phyloP scores from a whole-genome alignment of 1,139 yeast genomes.

The Arxiozyma slooffiae region DNA sequence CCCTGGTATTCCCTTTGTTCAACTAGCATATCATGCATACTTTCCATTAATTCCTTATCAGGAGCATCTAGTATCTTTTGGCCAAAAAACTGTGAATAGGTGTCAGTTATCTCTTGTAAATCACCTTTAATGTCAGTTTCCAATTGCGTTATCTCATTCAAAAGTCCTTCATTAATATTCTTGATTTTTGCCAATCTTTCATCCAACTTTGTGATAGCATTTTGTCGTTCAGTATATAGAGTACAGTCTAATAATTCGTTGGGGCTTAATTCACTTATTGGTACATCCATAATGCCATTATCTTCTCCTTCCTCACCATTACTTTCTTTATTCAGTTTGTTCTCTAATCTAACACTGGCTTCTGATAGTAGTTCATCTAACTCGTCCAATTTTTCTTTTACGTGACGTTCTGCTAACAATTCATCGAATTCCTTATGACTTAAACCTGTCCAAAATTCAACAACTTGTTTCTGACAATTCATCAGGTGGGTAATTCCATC shows the following conservation, averaged over 20 bases:
- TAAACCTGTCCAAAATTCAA: slow-evolving; percentile 49
- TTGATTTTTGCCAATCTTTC: slow-evolving; percentile 24
- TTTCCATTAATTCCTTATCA: slow-evolving; percentile 22
- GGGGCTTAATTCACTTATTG: slow-evolving; percentile 31
- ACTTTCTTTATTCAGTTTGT: slow-evolving; percentile 32
- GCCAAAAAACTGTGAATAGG: slow-evolving; percentile 22
- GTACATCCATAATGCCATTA: slow-evolving; percentile 6
- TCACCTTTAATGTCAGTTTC: slow-evolving; percentile 20
- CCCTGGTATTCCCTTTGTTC: slow-evolving; percentile 16
- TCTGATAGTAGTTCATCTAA: slow-evolving; percentile 54
- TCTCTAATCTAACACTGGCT: slow-evolving; percentile 36
- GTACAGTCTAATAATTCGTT: slow-evolving; percentile 31
- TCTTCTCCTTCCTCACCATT: slow-evolving; percentile 7
- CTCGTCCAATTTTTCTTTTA: slow-evolving; percentile 48
- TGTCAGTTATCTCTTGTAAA: slow-evolving; percentile 17
- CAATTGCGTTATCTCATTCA: slow-evolving; percentile 18
- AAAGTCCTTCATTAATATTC: slow-evolving; percentile 22
- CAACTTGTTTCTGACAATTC: slow-evolving; percentile 52
- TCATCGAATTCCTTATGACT: slow-evolving; percentile 55
- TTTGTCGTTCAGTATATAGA: slow-evolving; percentile 27
- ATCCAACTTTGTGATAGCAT: slow-evolving; percentile 25
- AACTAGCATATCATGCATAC: slow-evolving; percentile 22
- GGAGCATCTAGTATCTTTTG: slow-evolving; percentile 14
- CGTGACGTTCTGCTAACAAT: slow-evolving; percentile 54
- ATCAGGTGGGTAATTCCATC: slow-evolving; percentile 46